Percentiles rank a stretch among this genome's conserved stretches.
Evolutionary conservation across 352 stramenopile species (phyloP).

Genomic region (Globisporangium ultimum): DNA sequence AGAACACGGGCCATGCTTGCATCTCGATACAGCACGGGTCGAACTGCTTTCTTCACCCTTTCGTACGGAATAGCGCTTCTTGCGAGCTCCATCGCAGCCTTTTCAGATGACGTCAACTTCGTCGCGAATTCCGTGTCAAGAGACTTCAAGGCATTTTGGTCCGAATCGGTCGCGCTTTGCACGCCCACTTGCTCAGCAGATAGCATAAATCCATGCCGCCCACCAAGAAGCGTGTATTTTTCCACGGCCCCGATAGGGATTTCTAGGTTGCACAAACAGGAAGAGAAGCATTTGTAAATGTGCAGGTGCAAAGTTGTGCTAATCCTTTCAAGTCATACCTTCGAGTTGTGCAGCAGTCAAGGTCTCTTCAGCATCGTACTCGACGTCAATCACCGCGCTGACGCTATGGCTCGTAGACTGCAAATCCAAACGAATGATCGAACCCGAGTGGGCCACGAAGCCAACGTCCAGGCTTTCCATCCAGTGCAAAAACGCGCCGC

Average conservation of each 20-base stretch:
- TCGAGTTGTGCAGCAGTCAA: conserved; percentile 40
- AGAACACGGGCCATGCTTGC: conserved; percentile 51
- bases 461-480: conserved; percentile 11
- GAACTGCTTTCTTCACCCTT: conserved; percentile 38
- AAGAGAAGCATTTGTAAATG: neutral
- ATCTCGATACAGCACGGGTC: conserved; percentile 45
- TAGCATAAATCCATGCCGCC: conserved; percentile 25
- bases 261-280: conserved; percentile 22
- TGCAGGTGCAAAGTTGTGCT: no score
- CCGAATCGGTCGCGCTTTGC: conserved; percentile 18
- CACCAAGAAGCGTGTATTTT: conserved; percentile 56
- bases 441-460: conserved; percentile 29
- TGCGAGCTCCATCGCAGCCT: conserved; percentile 35
- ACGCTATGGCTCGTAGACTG: conserved; percentile 16
- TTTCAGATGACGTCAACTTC: conserved; percentile 14
- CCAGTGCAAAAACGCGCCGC: conserved; percentile 34
- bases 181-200: conserved; percentile 29
- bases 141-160: conserved; percentile 24
- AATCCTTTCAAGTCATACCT: conserved; percentile 20
- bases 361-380: conserved; percentile 39
- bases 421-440: conserved; percentile 21
- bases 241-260: conserved; percentile 48
- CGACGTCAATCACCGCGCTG: conserved; percentile 31
- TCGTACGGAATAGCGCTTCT: conserved; percentile 41
- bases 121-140: conserved; percentile 10